Conservation (phyloP, 1,284 basidiomycete species). For the Marasmius tenuissimus region DNA sequence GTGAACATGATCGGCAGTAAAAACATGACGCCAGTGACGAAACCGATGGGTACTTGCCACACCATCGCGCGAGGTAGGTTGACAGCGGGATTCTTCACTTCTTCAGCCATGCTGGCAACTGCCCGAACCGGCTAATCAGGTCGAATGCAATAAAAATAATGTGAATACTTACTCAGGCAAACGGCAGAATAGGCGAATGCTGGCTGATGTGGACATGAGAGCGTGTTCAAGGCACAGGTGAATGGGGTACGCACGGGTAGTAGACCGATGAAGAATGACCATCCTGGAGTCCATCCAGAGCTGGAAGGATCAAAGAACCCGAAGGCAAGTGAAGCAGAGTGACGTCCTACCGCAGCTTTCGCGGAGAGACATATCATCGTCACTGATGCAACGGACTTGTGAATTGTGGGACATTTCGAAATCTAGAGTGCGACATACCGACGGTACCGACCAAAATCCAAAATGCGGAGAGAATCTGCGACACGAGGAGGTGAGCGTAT, state of each 20-base stretch:
- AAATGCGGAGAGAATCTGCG: conserved; percentile 46
- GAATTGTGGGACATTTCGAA: background rate
- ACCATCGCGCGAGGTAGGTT: conserved; percentile 62
- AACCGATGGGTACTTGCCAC: conserved; percentile 63
- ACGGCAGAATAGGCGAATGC: conserved; percentile 53
- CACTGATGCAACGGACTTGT: conserved; percentile 22
- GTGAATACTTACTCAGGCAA: conserved; percentile 45
- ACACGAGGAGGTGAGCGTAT: background rate
- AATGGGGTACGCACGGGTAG: conserved; percentile 37
- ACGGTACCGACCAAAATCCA: conserved; percentile 56
- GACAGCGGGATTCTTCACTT: conserved; percentile 56
- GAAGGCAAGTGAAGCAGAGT: conserved; percentile 45
- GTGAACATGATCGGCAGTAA: conserved; percentile 72
- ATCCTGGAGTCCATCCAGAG: conserved; percentile 57
- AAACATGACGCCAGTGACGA: conserved; percentile 56
- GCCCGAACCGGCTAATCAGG: background rate
- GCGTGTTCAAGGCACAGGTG: background rate
- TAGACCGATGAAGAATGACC: conserved; percentile 58
- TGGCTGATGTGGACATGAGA: conserved; percentile 35
- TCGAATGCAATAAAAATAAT: background rate
- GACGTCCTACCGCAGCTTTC: conserved; percentile 48
- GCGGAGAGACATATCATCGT: conserved; percentile 47
- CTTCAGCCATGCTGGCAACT: conserved; percentile 68
- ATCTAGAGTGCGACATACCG: conserved; percentile 27
- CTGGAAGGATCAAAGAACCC: conserved; percentile 49